Evolutionary conservation across 176 grass and related monocot species (phyloP).

Genomic region (Oryza punctata): DNA sequence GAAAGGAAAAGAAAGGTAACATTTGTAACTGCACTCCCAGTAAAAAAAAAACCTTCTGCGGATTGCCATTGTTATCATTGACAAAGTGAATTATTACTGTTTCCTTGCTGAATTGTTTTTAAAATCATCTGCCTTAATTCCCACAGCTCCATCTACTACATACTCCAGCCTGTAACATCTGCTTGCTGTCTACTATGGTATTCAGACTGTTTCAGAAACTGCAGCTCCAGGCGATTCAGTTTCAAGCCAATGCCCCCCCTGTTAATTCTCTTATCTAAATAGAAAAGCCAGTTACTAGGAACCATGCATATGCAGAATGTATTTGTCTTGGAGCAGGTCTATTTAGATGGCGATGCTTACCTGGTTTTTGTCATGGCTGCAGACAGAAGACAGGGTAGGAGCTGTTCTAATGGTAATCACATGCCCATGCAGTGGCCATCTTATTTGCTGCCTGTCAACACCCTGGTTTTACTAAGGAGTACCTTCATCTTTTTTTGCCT

Average conservation of each 20-base stretch:
- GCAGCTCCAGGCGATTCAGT: neutral
- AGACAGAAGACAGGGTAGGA: neutral
- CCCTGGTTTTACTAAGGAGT: neutral
- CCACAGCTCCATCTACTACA: neutral
- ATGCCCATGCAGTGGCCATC: neutral
- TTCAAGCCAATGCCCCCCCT: neutral
- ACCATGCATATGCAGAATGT: neutral
- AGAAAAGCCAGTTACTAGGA: neutral
- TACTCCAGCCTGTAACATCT: neutral
- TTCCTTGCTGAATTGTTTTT: neutral
- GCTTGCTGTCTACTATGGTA: neutral
- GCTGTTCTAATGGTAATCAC: neutral
- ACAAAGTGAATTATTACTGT: slow-evolving; percentile 17
- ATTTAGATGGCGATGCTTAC: neutral
- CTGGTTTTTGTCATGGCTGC: neutral
- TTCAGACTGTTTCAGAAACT: slow-evolving; percentile 7
- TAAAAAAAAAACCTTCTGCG: neutral
- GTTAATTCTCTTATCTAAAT: neutral
- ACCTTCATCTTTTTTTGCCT: neutral
- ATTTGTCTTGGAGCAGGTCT: neutral
- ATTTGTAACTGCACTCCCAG: slow-evolving; percentile 29
- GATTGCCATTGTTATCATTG: slow-evolving; percentile 9
- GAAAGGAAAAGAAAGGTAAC: neutral
- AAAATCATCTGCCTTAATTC: neutral
- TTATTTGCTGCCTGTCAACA: neutral